phyloP scores from a whole-genome alignment of 140 eudicot genomes.

The Flaveria floridana region DNA sequence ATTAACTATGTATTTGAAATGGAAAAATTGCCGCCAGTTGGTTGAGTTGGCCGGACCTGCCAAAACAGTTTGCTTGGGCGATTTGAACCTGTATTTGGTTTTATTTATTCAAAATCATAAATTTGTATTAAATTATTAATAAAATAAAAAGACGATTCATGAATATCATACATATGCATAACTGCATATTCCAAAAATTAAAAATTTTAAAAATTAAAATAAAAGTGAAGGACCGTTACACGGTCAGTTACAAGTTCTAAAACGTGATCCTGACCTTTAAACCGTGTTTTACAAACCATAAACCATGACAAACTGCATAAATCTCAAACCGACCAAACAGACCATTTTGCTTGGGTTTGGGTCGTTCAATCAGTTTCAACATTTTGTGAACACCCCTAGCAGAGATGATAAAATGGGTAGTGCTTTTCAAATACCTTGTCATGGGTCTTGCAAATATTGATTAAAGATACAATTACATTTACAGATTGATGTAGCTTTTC shows the following conservation, averaged over 20 bases:
- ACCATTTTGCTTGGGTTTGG: not conserved
- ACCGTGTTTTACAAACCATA: not conserved
- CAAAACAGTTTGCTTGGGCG: not conserved
- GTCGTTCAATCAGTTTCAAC: not conserved
- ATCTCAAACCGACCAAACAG: not conserved
- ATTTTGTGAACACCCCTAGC: not conserved
- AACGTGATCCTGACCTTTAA: not conserved
- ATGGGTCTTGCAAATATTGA: slow-evolving; percentile 60
- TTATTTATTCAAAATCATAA: not conserved
- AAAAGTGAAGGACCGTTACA: not conserved
- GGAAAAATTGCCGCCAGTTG: not conserved
- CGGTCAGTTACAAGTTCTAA: not conserved
- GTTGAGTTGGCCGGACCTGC: not conserved
- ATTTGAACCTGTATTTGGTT: not conserved
- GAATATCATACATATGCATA: not conserved
- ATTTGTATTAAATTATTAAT: not conserved
- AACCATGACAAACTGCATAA: not conserved
- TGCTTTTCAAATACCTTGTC: slow-evolving; percentile 48
- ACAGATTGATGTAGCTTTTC: slow-evolving; percentile 60
- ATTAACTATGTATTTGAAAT: not conserved
- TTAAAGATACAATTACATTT: slow-evolving; percentile 62
- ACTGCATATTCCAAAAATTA: not conserved
- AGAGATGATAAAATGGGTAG: slow-evolving; percentile 12
- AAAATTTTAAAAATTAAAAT: not conserved
- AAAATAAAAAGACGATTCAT: not conserved